phyloP scores from a whole-genome alignment of 1,284 basidiomycete genomes.

The Vanrija pseudolonga region DNA sequence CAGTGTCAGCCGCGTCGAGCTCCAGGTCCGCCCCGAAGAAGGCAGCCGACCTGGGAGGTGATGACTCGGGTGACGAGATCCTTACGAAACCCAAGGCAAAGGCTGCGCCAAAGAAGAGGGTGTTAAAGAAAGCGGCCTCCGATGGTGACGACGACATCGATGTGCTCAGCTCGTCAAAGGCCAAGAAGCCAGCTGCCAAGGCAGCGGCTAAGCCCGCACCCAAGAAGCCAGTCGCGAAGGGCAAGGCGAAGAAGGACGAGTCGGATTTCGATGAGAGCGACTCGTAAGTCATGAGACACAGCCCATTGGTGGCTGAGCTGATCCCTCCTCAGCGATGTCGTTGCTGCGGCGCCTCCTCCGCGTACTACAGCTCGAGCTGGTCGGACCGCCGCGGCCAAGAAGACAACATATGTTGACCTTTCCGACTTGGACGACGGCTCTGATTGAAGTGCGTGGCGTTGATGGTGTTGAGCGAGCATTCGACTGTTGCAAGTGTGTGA shows the following conservation, averaged over 20 bases:
- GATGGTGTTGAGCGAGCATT: not conserved
- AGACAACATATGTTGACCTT: constrained; percentile 18
- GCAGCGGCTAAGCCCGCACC: not conserved
- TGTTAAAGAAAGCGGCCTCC: no score
- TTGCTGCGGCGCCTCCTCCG: not conserved
- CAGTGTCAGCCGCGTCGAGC: not conserved
- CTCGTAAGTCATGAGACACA: constrained; percentile 2
- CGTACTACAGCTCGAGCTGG: constrained; percentile 6
- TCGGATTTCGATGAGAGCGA: constrained; percentile 18
- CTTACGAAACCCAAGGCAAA: constrained; percentile 13
- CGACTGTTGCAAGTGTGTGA: not conserved
- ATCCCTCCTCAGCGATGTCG: not conserved
- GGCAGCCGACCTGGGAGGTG: constrained; percentile 16
- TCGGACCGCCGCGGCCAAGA: constrained; percentile 14
- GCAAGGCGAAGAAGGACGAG: constrained; percentile 14
- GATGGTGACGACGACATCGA: no score
- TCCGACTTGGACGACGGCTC: constrained; percentile 15
- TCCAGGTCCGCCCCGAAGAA: constrained; percentile 33
- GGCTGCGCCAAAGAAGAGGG: constrained; percentile 6
- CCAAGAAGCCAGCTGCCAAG: not conserved
- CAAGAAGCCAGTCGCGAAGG: constrained; percentile 2
- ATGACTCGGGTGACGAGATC: constrained; percentile 16
- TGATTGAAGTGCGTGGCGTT: not conserved
- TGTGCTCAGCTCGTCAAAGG: no score
- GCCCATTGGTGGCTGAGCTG: not conserved